These are phyloP conservation scores for Aspergillus steynii DNA, from an alignment of 495 filamentous ascomycete species.

Conservation along the genomic window DNA sequence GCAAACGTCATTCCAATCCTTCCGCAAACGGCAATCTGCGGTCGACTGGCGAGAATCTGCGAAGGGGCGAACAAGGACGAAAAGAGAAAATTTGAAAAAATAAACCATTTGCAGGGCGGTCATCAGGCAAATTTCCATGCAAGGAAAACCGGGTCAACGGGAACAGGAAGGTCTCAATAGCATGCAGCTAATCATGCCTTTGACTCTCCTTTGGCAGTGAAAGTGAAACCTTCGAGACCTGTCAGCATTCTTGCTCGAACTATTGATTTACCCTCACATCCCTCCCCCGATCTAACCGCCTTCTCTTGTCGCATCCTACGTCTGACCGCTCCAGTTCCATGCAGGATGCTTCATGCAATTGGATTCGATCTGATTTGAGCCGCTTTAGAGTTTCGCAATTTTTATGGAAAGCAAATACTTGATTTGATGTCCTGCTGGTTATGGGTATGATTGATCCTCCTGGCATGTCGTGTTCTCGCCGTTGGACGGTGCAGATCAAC, in stretches of 20 bases:
- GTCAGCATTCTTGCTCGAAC: conserved; percentile 22
- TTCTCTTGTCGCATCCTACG: conserved; percentile 2
- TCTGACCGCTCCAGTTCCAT: conserved; percentile 7
- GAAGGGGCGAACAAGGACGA: not conserved
- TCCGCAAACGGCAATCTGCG: not conserved
- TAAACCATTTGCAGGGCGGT: not conserved
- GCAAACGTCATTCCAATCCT: not conserved
- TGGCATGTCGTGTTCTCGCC: conserved; percentile 3
- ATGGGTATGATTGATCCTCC: conserved; percentile 13
- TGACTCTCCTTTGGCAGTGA: not conserved
- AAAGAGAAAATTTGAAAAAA: not conserved
- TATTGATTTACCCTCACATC: conserved; percentile 22
- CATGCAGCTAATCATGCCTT: not conserved
- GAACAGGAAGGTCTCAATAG: not conserved
- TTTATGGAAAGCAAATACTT: not conserved
- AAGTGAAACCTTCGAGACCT: conserved; percentile 15
- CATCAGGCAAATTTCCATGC: not conserved
- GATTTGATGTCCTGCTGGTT: not conserved
- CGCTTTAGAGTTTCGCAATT: not conserved
- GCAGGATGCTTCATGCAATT: conserved; percentile 1
- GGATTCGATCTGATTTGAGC: not conserved
- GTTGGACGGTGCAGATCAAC: not conserved
- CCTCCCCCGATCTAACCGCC: conserved; percentile 12
- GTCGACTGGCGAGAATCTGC: not conserved
- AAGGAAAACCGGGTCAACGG: not conserved